These are phyloP conservation scores for Debaryomyces psychrophilus DNA, from an alignment of 1,139 yeast species.

Conservation along the genomic window DNA sequence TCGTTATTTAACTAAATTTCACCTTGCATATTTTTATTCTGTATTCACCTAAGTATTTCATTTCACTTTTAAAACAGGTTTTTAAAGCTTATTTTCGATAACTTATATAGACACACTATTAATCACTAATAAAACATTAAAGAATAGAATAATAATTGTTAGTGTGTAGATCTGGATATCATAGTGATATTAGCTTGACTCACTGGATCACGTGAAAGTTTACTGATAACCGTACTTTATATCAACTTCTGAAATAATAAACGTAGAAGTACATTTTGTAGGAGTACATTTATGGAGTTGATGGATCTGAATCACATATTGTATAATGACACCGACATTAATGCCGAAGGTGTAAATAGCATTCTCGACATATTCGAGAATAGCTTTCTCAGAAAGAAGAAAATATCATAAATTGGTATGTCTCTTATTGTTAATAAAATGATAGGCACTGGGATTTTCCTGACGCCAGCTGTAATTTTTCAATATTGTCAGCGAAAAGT, in stretches of 20 bases:
- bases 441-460: constrained; percentile 56
- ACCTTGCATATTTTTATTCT: constrained; percentile 1
- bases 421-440: constrained; percentile 52
- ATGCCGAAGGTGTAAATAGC: constrained; percentile 4
- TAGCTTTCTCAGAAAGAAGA: background rate
- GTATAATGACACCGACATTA: constrained; percentile 5
- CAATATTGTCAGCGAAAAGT: constrained; percentile 48
- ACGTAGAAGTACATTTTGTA: background rate
- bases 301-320: background rate
- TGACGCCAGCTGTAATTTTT: constrained; percentile 52
- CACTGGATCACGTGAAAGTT: constrained; percentile 3
- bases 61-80: constrained; percentile 1
- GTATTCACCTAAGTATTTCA: background rate
- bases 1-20: constrained; percentile 1
- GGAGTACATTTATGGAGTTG: background rate
- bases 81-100: background rate
- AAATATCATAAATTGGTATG: constrained; percentile 22
- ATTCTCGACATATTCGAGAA: background rate
- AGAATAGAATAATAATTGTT: background rate
- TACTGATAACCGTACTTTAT: constrained; percentile 6
- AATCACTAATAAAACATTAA: background rate
- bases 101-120: background rate
- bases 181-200: background rate
- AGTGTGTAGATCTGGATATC: background rate
- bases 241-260: background rate